Evolutionary conservation across 2,329 filamentous ascomycete genomes (phyloP).

Genomic region (Claviceps cyperi): DNA sequence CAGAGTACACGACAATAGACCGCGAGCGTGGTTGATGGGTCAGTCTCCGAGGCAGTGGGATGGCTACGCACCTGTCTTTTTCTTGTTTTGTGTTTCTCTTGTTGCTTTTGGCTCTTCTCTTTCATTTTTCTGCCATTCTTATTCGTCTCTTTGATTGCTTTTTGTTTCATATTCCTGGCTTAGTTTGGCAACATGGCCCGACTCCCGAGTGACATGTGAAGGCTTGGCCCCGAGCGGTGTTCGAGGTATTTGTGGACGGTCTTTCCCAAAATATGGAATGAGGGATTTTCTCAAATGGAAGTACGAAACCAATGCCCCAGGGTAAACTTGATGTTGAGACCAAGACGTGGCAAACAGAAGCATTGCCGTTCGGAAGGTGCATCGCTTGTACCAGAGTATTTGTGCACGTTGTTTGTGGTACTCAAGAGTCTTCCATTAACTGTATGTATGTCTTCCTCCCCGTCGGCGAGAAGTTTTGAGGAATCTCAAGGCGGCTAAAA

Average conservation of each 20-base stretch:
- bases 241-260: not conserved
- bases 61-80: not conserved
- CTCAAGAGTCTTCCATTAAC: not conserved
- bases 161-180: not conserved
- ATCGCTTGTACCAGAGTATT: not conserved
- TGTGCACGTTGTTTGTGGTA: not conserved
- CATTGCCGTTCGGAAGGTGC: not conserved
- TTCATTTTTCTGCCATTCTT: not conserved
- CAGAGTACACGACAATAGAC: no score
- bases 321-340: no score
- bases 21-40: not conserved
- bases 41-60: conserved; percentile 1
- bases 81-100: not conserved
- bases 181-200: not conserved
- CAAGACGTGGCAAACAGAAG: not conserved
- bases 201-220: not conserved
- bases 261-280: not conserved
- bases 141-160: not conserved
- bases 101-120: not conserved
- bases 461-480: not conserved
- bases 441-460: not conserved
- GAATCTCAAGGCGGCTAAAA: no score
- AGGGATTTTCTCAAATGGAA: not conserved
- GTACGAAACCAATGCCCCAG: no score
- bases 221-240: not conserved